Evolutionary conservation across 352 stramenopile genomes (phyloP), one percentile per base, ranked within the genome.

Genomic region (Globisporangium sylvaticum): DNA sequence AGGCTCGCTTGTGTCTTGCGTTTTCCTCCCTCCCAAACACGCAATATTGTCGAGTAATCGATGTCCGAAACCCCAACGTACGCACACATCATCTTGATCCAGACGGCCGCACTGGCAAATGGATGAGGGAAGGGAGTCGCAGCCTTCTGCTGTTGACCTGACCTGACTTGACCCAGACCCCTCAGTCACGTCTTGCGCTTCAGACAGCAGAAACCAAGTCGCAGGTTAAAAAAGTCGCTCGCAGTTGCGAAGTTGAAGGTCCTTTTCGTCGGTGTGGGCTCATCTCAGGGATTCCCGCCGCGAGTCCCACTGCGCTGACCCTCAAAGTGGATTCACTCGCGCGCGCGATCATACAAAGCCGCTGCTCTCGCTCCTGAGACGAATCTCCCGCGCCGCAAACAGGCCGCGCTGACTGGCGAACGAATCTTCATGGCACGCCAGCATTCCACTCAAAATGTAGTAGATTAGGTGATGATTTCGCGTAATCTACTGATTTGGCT

Each of bases 301-400:
- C 14, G 8, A 25, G 8, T 42, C 58, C 34, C 58, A 42, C 58
- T 56, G 15, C 1, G 15, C 12, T 56, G 58, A 56, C 46, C 14
- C 37, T 7, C 12, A 20, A 29, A 42, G 37, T 64, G 39, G 58
- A 64, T 64, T 64, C 58, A 55, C n/a, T 53, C 24, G 37, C 14
- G n/a, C 24, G 3, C 6, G 14, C 37, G 58, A 53, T 37, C 39
- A 64, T 64, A 64, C 58, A 64, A 64, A 64, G 24, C 20, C 24
- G 58, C 58, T 24, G 58, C 37, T 27, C 46, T 44, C 52, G 6
- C 39, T 9, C 12, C 58, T 56, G 37, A 64, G 58, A 64, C 58
- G 58, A 64, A 64, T 64, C 58, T 64, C 37, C 7, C 15, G 34
- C 50, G 3, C 25, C 34, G 20, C 32, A 54, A 54, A 53, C 34